A percentile compares a stretch with the other conserved stretches of the same genome.
Conservation (phyloP, 208 protist species). For the Trypanosoma congolense region DNA sequence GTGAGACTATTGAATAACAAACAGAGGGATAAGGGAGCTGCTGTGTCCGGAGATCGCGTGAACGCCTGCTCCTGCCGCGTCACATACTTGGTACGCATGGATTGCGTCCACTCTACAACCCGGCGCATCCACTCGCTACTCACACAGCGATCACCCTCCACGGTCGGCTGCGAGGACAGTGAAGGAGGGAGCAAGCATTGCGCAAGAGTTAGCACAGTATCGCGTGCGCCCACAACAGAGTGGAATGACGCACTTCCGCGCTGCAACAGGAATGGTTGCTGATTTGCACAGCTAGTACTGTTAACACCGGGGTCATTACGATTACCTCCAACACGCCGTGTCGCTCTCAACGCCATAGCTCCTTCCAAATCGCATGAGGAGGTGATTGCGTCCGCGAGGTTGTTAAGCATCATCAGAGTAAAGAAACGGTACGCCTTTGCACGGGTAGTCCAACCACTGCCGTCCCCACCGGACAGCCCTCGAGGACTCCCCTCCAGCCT, state of each 20-base stretch:
- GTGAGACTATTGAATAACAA: conserved; percentile 59
- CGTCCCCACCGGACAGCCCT: conserved; percentile 19
- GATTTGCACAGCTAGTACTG: conserved; percentile 7
- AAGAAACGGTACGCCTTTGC: conserved; percentile 42
- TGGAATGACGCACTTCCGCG: conserved; percentile 55
- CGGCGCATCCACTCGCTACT: conserved; percentile 22
- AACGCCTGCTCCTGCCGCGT: conserved; percentile 7
- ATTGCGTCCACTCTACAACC: conserved; percentile 21
- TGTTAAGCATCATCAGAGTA: conserved; percentile 36
- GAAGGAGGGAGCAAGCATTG: conserved; percentile 46
- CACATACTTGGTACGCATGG: conserved; percentile 23
- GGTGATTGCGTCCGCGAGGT: conserved; percentile 34
- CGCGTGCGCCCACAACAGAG: conserved; percentile 43
- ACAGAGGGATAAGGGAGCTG: background rate
- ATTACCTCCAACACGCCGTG: conserved; percentile 34
- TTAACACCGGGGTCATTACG: no score
- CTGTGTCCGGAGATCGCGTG: no score
- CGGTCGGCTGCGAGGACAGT: background rate
- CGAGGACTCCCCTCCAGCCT: conserved; percentile 29
- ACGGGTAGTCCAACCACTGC: conserved; percentile 7
- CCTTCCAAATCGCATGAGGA: conserved; percentile 68
- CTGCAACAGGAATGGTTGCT: conserved; percentile 14
- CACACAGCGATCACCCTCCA: conserved; percentile 15
- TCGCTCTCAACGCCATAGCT: conserved; percentile 48
- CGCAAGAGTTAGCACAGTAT: conserved; percentile 40